Conservation (phyloP, 2,329 filamentous ascomycete genomes). For the Fusarium sp. region DNA sequence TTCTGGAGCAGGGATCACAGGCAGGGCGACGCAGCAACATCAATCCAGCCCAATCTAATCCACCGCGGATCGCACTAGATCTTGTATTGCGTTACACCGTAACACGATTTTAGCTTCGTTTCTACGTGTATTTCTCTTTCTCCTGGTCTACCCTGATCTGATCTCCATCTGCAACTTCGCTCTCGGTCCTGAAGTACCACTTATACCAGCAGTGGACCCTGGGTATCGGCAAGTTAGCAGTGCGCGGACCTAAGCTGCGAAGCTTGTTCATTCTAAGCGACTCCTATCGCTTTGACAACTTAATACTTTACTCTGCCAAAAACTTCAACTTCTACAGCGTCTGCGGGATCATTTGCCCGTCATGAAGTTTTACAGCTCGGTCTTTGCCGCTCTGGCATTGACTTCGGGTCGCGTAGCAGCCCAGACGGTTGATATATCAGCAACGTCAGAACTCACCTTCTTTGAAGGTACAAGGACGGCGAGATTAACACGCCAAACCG, state of each 20-base stretch:
- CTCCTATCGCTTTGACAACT: constrained; percentile 11
- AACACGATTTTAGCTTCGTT: background rate
- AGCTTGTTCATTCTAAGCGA: constrained; percentile 24
- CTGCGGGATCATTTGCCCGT: constrained; percentile 2
- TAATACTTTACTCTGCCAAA: background rate
- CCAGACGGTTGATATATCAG: constrained; percentile 47
- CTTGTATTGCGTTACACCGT: constrained; percentile 28
- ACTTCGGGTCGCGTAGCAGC: constrained; percentile 40
- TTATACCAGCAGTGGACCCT: constrained; percentile 8
- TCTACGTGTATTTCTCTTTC: constrained; percentile 1
- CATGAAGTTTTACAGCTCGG: constrained; percentile 43
- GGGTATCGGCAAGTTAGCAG: background rate
- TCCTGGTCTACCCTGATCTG: constrained; percentile 8
- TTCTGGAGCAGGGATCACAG: constrained; percentile 35
- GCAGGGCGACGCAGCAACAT: constrained; percentile 8
- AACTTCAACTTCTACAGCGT: background rate
- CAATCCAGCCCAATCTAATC: background rate
- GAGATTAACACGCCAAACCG: constrained; percentile 51
- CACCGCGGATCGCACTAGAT: constrained; percentile 32
- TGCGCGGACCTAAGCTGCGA: constrained; percentile 8
- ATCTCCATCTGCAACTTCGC: background rate
- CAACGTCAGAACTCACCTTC: constrained; percentile 52
- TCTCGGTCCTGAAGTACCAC: constrained; percentile 1
- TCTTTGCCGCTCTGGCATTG: constrained; percentile 42
- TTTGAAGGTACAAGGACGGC: constrained; percentile 53